A percentile compares a stretch with the other conserved stretches of the same genome.
These are phyloP conservation scores for Parascedosporium putredinis DNA, from an alignment of 2,329 filamentous ascomycete species.

Conservation along the genomic window DNA sequence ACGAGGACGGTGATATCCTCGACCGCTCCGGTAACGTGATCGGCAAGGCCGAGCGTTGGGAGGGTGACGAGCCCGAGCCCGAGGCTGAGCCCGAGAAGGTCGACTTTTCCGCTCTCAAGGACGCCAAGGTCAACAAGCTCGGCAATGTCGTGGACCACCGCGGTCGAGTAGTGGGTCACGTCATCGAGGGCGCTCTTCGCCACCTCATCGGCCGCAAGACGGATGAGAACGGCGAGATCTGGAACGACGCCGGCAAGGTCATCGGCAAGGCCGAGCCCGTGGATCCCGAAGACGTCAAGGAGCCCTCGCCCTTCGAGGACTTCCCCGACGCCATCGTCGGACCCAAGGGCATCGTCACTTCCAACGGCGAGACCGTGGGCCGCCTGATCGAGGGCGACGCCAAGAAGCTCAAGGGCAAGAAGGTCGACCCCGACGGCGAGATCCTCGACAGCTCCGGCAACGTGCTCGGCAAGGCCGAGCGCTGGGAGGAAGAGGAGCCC, in stretches of 20 bases:
- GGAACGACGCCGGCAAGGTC: constrained; percentile 58
- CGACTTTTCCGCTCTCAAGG: constrained; percentile 53
- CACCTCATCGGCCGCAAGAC: constrained; percentile 53
- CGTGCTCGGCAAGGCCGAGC: constrained; percentile 54
- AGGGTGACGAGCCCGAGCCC: constrained; percentile 35
- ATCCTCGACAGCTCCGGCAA: constrained; percentile 59
- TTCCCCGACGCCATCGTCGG: constrained; percentile 45
- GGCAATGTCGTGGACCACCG: constrained; percentile 48
- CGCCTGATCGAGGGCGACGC: constrained; percentile 53
- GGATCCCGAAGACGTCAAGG: constrained; percentile 30
- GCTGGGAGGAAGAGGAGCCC: constrained; percentile 45
- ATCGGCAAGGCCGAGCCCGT: constrained; percentile 58
- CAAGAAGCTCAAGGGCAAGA: constrained; percentile 53
- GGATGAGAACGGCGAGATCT: constrained; percentile 59
- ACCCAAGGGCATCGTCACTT: constrained; percentile 40
- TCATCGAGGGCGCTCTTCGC: constrained; percentile 53
- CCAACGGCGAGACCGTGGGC: constrained; percentile 45
- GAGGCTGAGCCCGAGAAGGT: constrained; percentile 40
- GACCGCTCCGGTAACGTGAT: constrained; percentile 58
- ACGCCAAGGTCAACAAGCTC: constrained; percentile 62
- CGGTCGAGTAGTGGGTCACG: constrained; percentile 46
- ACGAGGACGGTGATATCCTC: constrained; percentile 58
- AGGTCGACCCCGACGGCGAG: constrained; percentile 59
- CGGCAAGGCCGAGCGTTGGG: constrained; percentile 59
- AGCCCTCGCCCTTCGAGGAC: constrained; percentile 44